Conservation (phyloP, 1,284 basidiomycete genomes). For the Cutaneotrichosporon sp. region DNA sequence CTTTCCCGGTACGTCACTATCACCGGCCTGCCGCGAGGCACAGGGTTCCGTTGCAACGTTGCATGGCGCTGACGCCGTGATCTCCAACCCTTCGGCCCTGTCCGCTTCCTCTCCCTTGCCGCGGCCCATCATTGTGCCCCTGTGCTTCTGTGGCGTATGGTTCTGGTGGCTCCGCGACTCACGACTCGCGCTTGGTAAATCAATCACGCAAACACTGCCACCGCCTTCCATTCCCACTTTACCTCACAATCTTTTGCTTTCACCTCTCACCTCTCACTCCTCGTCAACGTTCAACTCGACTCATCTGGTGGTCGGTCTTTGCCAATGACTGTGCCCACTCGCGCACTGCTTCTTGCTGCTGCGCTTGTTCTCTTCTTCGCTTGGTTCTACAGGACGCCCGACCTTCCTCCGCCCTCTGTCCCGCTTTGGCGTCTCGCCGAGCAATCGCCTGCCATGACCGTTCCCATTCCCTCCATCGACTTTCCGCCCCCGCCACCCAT, state of each 20-base stretch:
- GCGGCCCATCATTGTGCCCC: background rate
- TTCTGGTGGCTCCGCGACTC: background rate
- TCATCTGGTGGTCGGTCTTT: background rate
- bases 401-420: constrained; percentile 1
- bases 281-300: background rate
- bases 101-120: background rate
- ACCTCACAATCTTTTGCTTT: background rate
- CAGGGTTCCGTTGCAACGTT: background rate
- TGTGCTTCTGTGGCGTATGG: background rate
- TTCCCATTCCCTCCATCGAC: constrained; percentile 10
- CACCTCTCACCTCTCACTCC: background rate
- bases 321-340: background rate
- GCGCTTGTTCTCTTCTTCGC: background rate
- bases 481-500: constrained; percentile 41
- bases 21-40: background rate
- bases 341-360: constrained; percentile 4
- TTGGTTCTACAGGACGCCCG: constrained; percentile 9
- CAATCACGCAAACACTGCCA: constrained; percentile 1
- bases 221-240: background rate
- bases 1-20: background rate
- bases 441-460: constrained; percentile 5
- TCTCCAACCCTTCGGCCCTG: background rate
- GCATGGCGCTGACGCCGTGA: background rate
- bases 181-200: background rate
- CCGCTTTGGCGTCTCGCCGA: background rate